These are phyloP conservation scores for Ilyonectria robusta DNA, from an alignment of 2,329 filamentous ascomycete species.

Conservation along the genomic window DNA sequence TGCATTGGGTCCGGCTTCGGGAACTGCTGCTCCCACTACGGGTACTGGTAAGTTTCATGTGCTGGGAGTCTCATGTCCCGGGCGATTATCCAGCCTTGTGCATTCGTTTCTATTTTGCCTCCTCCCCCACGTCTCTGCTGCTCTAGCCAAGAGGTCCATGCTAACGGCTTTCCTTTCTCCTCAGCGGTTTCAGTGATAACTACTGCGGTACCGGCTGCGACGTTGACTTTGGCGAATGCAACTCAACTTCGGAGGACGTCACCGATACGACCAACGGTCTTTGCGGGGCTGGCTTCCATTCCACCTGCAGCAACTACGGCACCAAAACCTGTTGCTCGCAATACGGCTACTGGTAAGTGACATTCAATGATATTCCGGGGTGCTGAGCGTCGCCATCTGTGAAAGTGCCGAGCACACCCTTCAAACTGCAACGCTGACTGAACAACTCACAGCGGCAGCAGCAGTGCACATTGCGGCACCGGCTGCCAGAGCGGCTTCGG, in stretches of 20 bases:
- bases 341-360: conserved; percentile 54
- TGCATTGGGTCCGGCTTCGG: conserved; percentile 55
- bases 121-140: background rate
- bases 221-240: conserved; percentile 53
- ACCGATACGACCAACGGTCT: conserved; percentile 55
- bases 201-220: conserved; percentile 59
- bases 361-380: background rate
- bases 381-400: background rate
- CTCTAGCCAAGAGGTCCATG: background rate
- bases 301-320: conserved; percentile 52
- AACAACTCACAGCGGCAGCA: conserved; percentile 45
- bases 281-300: conserved; percentile 50
- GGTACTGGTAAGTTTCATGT: conserved; percentile 54
- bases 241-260: conserved; percentile 38
- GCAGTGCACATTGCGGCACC: conserved; percentile 47
- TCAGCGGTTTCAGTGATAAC: conserved; percentile 49
- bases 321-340: conserved; percentile 55
- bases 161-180: conserved; percentile 32
- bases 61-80: background rate
- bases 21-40: conserved; percentile 58
- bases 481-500: conserved; percentile 55
- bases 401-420: background rate
- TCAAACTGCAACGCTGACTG: conserved; percentile 5
- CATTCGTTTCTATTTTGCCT: background rate
- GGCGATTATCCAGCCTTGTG: conserved; percentile 5